Percentiles rank a stretch among this genome's conserved stretches.
Evolutionary conservation across 805 yeast species (phyloP).

Genomic region (Yarrowia sp.): DNA sequence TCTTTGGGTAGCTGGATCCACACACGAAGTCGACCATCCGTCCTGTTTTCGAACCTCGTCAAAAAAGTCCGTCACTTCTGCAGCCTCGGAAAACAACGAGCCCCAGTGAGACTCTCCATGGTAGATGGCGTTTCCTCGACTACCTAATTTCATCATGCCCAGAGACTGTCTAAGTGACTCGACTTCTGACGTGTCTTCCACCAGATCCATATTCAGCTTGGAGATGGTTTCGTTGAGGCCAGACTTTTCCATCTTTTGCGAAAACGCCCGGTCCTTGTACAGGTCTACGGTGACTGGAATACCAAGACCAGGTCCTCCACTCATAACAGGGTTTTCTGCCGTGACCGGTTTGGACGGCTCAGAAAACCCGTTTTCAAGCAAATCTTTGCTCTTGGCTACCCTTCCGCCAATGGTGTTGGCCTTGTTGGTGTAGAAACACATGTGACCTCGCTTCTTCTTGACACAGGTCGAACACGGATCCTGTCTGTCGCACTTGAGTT

Average conservation of each 20-base stretch:
- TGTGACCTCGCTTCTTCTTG: slow-evolving; percentile 30
- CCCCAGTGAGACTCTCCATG: slow-evolving; percentile 41
- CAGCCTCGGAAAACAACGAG: slow-evolving; percentile 34
- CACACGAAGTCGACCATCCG: slow-evolving; percentile 11
- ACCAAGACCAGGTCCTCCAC: not conserved
- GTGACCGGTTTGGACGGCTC: not conserved
- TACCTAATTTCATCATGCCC: slow-evolving; percentile 39
- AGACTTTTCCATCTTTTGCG: not conserved
- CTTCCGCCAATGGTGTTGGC: slow-evolving; percentile 13
- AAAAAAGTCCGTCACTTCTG: slow-evolving; percentile 31
- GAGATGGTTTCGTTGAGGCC: slow-evolving; percentile 14
- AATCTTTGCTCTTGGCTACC: slow-evolving; percentile 15
- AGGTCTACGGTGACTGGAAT: slow-evolving; percentile 1
- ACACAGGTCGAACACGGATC: slow-evolving; percentile 38
- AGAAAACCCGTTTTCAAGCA: not conserved
- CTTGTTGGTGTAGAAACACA: slow-evolving; percentile 27
- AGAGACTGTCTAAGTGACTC: slow-evolving; percentile 34
- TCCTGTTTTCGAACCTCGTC: slow-evolving; percentile 8
- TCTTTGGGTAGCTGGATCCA: slow-evolving; percentile 14
- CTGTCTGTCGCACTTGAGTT: slow-evolving; percentile 38
- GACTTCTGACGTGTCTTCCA: slow-evolving; percentile 26
- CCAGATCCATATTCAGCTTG: slow-evolving; percentile 21
- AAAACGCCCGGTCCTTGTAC: not conserved
- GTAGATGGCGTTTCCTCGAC: slow-evolving; percentile 36
- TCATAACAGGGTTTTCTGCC: not conserved